Evolutionary conservation across 768 basidiomycete species (phyloP).

Genomic region (Pulveroboletus ravenelii): DNA sequence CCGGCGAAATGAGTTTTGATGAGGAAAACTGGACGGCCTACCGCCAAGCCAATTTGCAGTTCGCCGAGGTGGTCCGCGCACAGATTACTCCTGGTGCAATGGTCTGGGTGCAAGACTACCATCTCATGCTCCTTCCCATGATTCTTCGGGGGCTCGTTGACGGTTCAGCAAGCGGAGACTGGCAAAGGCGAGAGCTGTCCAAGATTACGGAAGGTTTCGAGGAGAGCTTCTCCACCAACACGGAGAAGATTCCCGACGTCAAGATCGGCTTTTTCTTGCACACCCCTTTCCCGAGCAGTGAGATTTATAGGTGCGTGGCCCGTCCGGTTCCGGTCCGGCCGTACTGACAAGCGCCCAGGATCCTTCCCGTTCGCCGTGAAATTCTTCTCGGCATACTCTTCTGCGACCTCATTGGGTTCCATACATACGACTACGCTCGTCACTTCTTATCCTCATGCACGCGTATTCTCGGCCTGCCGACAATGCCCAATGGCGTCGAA

Average conservation of each 20-base stretch:
- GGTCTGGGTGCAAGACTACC: constrained; percentile 99
- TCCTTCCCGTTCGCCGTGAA: constrained; percentile 94
- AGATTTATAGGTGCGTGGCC: constrained; percentile 84
- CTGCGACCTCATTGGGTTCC: constrained; percentile 97
- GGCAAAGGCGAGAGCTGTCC: constrained; percentile 56
- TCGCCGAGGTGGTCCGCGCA: constrained; percentile 81
- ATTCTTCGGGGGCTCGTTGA: constrained; percentile 86
- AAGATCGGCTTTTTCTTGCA: constrained; percentile 99
- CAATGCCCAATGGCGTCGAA: constrained; percentile 97
- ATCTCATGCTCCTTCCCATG: constrained; percentile 97
- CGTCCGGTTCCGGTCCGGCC: constrained; percentile 12
- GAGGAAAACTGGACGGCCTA: constrained; percentile 98
- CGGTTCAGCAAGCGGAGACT: constrained; percentile 54
- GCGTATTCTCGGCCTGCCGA: constrained; percentile 88
- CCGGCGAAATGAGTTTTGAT: constrained; percentile 99
- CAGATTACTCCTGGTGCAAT: constrained; percentile 84
- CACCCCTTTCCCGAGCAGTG: constrained; percentile 96
- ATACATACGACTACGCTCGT: constrained; percentile 99
- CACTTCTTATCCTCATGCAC: constrained; percentile 99
- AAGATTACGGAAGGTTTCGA: constrained; percentile 72
- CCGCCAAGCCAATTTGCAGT: constrained; percentile 91
- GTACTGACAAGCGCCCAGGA: constrained; percentile 43
- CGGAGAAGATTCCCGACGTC: constrained; percentile 53
- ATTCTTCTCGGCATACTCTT: constrained; percentile 95
- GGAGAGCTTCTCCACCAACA: constrained; percentile 34